Base-by-base conservation (phyloP, 2,329 filamentous ascomycete species). In the Hypomyces rosellus region DNA sequence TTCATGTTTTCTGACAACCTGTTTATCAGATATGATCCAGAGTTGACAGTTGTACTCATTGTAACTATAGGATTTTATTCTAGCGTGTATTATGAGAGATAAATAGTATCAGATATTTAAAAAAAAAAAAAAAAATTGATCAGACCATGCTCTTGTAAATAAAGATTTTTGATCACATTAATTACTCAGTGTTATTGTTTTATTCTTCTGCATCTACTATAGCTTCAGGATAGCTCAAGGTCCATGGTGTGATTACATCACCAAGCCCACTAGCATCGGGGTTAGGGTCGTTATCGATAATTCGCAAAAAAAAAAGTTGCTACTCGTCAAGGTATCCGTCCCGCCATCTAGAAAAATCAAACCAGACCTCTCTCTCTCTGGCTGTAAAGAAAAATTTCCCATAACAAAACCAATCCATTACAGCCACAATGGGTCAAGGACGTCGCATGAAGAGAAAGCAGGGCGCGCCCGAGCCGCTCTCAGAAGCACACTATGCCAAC, bases 381-480 rank as follows among this genome's bases (percentile, higher is more conserved):
- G 34, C 47, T 33, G 20, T 22, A 42, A 38, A 43, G 15, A 25
- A 45, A 15, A 13, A 13, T 33, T 11, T 15, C 13, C 34, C 7
- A 18, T 18, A 5, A 18, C 34, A 16, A 33, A 46, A 34, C n/a
- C 22, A 36, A 20, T 20, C 13, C 43, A 34, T 45, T 45, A 16
- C 44, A 18, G 36, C 66, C 66, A 82, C 67, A 64, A 96, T 96
- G 91, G 91, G 89, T 75, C 81, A 84, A 55, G 88, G 90, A 68
- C 87, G 90, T 67, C 89, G 91, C 63, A 95, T 96, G 85, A 54
- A 54, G 46, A 88, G 91, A 70, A 96, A 96, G 74, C 93, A 97
- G 80, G 92, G 90, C 50, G 78, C 86, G 57, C 93, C 93, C 48
- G 81, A 86, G 63, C 78, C 86, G 57, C 79, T 96, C 58, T 89